Evolutionary conservation across 2,329 filamentous ascomycete species (phyloP).

Genomic region (Aspergillus fischeri): DNA sequence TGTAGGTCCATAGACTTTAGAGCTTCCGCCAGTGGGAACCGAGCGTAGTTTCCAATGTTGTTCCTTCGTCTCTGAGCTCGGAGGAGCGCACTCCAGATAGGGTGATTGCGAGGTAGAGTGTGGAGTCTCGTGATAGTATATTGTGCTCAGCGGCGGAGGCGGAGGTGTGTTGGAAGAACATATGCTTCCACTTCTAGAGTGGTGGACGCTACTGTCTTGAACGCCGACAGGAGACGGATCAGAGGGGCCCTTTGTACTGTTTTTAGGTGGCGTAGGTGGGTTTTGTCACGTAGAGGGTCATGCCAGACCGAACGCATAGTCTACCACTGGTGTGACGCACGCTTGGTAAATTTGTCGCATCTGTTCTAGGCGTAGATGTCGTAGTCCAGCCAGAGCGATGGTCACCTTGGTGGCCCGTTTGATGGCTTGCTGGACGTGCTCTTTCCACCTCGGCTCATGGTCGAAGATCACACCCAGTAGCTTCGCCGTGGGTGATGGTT

Average conservation of each 20-base stretch:
- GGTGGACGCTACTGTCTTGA: conserved; percentile 14
- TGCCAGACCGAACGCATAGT: conserved; percentile 23
- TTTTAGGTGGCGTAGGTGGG: conserved; percentile 11
- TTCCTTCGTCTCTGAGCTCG: no score
- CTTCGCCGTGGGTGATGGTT: conserved; percentile 17
- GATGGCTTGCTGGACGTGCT: conserved; percentile 19
- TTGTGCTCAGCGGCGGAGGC: no score
- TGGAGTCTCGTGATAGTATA: no score
- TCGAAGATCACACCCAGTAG: conserved; percentile 24
- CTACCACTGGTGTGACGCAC: conserved; percentile 17
- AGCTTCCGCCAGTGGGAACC: no score
- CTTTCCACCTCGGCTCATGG: conserved; percentile 19
- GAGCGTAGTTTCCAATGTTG: no score
- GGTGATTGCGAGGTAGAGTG: no score
- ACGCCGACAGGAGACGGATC: conserved; percentile 17
- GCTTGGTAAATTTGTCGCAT: conserved; percentile 23
- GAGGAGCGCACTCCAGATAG: no score
- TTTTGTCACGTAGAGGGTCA: conserved; percentile 16
- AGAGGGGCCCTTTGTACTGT: conserved; percentile 16
- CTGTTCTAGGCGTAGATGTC: conserved; percentile 16
- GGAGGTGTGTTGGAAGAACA: conserved; percentile 10
- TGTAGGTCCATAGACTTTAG: no score
- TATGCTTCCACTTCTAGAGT: conserved; percentile 16
- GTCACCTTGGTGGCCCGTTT: conserved; percentile 15
- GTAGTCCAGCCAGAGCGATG: conserved; percentile 13